phyloP scores from a whole-genome alignment of 208 protist species.

The Leptomonas seymouri region DNA sequence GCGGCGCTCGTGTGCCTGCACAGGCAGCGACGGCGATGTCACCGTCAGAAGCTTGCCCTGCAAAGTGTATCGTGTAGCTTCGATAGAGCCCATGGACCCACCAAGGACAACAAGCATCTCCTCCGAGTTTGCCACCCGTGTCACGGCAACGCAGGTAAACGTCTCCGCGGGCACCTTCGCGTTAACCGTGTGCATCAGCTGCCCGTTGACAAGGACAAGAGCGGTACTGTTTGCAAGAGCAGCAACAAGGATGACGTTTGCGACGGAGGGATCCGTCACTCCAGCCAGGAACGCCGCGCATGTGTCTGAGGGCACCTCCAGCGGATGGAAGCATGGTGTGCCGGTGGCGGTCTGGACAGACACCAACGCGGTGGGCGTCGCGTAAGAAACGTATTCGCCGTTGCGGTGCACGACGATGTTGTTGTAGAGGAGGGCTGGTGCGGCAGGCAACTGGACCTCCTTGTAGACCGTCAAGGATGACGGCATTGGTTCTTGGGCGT shows the following conservation, averaged over 20 bases:
- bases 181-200: slow-evolving; percentile 12
- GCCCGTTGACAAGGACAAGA: slow-evolving; percentile 22
- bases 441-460: slow-evolving; percentile 12
- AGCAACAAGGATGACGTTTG: slow-evolving; percentile 24
- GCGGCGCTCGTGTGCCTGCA: slow-evolving; percentile 40
- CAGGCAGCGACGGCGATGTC: not conserved
- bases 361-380: slow-evolving; percentile 22
- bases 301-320: slow-evolving; percentile 5
- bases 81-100: slow-evolving; percentile 6
- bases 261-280: slow-evolving; percentile 9
- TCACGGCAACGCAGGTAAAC: slow-evolving; percentile 10
- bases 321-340: slow-evolving; percentile 24
- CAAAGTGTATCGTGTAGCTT: slow-evolving; percentile 7
- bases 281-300: slow-evolving; percentile 10
- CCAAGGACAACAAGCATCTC: slow-evolving; percentile 20
- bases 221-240: slow-evolving; percentile 5
- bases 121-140: not conserved
- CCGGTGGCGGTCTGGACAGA: slow-evolving; percentile 34
- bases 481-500: not conserved
- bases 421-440: slow-evolving; percentile 49
- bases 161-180: not conserved
- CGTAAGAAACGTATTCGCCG: slow-evolving; percentile 28
- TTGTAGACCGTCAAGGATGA: slow-evolving; percentile 9
- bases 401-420: slow-evolving; percentile 42
- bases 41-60: not conserved